Base-by-base conservation (phyloP, 805 yeast species). In the Huiozyma naganishii region DNA sequence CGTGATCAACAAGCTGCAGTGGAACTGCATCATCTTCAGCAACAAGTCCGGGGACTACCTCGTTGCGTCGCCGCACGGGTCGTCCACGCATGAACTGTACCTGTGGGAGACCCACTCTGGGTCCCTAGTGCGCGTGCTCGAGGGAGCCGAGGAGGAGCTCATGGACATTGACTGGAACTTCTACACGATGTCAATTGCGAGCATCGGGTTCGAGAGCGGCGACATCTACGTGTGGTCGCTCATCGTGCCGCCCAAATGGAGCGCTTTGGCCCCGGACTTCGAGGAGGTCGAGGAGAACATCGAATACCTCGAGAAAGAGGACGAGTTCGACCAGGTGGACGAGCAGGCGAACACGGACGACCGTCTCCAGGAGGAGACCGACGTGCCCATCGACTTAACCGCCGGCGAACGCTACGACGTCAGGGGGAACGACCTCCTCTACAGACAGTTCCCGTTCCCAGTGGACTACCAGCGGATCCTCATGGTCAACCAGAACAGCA, bases 241-340 rank as follows among this genome's bases (percentile, higher is more conserved):
- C 7, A 74, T 75, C 35, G 76, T 84, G 17, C 94, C 95, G 0
- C 96, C 88, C 54, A 83, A 85, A 64, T 89, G 97, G 97, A 83
- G 94, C 61, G 95, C 97, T 1, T 68, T 89, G 53, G 97, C 97
- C 0, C 97, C 97, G 0, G 97, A 90, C 61, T 89, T 90, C 59
- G 95, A 83, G 40, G 97, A 89, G 61, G 80, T 89, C 37, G 96
- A 89, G 57, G 95, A 88, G 55, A 90, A 88, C 56, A 81, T 85
- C 7, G 87, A 83, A 45, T 89, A 90, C 57, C 77, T 79, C 51
- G 97, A 89, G 57, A 72, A 74, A 47, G 97, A 89, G 61, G 95
- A 88, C 58, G 97, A 89, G 62, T 89, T 89, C 62, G 97, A 89
- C 58, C 73, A 83, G 27, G 74, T 76, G 8, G 88, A 81, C 42